Conservation (phyloP, 2,329 filamentous ascomycete genomes). For the Colletotrichum tropicicola region DNA sequence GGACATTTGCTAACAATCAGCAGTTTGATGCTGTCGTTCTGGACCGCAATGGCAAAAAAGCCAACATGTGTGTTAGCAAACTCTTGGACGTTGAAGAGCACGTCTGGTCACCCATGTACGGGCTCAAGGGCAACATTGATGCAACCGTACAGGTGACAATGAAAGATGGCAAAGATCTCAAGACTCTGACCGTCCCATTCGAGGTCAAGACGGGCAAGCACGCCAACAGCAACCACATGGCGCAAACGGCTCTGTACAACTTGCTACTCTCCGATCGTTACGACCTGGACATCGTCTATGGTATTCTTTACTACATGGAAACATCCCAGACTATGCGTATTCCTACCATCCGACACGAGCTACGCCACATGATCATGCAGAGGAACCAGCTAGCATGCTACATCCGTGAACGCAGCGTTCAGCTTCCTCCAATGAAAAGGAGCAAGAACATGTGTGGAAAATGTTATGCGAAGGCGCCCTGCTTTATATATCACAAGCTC, state of each 20-base stretch:
- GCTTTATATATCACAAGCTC: slow-evolving; percentile 93
- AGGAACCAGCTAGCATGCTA: slow-evolving; percentile 89
- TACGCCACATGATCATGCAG: slow-evolving; percentile 96
- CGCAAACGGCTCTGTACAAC: slow-evolving; percentile 95
- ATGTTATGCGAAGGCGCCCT: slow-evolving; percentile 91
- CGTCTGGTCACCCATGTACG: slow-evolving; percentile 97
- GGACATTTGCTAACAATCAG: slow-evolving; percentile 37
- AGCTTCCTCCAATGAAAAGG: slow-evolving; percentile 87
- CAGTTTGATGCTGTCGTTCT: slow-evolving; percentile 24
- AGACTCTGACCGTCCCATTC: slow-evolving; percentile 86
- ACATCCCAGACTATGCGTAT: slow-evolving; percentile 87
- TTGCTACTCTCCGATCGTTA: slow-evolving; percentile 93
- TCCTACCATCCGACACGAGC: slow-evolving; percentile 84
- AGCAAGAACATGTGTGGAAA: slow-evolving; percentile 82
- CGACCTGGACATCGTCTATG: slow-evolving; percentile 89
- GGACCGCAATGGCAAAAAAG: slow-evolving; percentile 52
- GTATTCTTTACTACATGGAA: slow-evolving; percentile 95
- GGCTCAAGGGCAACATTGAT: slow-evolving; percentile 96
- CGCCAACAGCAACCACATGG: slow-evolving; percentile 82
- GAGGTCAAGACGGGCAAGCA: slow-evolving; percentile 96
- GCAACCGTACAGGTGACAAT: slow-evolving; percentile 92
- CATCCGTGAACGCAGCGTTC: slow-evolving; percentile 79
- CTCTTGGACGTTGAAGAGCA: slow-evolving; percentile 97
- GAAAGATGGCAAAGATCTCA: slow-evolving; percentile 71
- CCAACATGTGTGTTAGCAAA: slow-evolving; percentile 89